Base-by-base conservation (phyloP, 2,329 filamentous ascomycete genomes). In the Arachnopeziza araneosa region DNA sequence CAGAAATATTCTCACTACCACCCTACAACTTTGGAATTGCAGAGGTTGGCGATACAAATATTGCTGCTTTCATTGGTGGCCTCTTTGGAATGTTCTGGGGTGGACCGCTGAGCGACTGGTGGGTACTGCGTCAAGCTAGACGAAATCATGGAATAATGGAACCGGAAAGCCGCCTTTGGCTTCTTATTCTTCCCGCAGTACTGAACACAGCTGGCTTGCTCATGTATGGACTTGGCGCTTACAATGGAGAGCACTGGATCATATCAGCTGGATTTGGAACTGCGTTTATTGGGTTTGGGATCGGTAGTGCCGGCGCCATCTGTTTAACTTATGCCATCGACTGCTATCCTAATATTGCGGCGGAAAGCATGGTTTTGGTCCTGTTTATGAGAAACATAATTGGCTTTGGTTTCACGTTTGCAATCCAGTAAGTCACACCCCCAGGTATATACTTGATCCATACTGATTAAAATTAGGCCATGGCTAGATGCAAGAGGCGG, bases 351-450 rank as follows among this genome's bases (percentile, higher is more conserved):
- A 26, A 44, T 21, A 59, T 63, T 8, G 62, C 59, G 0, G 60
- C 59, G 2, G 62, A 61, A 44, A 57, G 56, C 23, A 61, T 63
- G 62, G 62, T 61, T 12, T 55, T 63, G n/a, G 59, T 61, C n/a
- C 22, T 63, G 24, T 63, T 61, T 50, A 49, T 61, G 24, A 23
- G 59, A 23, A 60, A 63, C 24, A 36, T 63, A 19, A 23, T 63
- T 24, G 62, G 62, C 1, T 30, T 30, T 9, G 26, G 26, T 30
- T 30, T 30, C 26, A 30, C 26, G 9, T 30, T 30, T 30, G 26
- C 26, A 4, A 30, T 30, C 26, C 26, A 30, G 26, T 30, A 30
- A 30, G 26, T 30, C 26, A 4, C 9, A 4, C 26, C 4, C 26
- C 9, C 26, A 4, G 9, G 9, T 30, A 30, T 30, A 30, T 30